Evolutionary conservation across 345 rosid species (phyloP), one percentile per base, ranked within the genome.

Genomic region (Eucalyptus erythrocorys): DNA sequence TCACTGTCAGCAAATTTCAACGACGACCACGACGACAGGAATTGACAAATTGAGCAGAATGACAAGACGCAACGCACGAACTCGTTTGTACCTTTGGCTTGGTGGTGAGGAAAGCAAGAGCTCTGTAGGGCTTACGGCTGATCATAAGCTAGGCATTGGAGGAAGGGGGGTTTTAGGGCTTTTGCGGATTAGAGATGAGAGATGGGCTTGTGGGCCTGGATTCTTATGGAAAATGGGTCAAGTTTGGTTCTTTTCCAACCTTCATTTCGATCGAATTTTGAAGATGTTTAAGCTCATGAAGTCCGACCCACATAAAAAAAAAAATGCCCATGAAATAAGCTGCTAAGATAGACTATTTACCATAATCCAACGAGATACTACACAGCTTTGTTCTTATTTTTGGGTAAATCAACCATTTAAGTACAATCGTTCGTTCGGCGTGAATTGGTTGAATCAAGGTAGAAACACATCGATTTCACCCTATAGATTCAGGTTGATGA

Each of bases 381-480:
- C 24, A 51, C 24, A 51, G 24, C 24, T 5, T 6, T 13, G 14
- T 71, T 37, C 82, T 71, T 37, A 10, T 19, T 37, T 37, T 37
- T 19, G 82, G 82, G 45, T 5, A 21, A 21, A 71, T 37, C 3
- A 0, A 2, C 13, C 27, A 8, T 71, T 21, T 71, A 19, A 9
- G 27, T 37, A 21, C 27, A 19, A 6, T 12, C 7, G 15, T 40
- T 21, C 3, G 27, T 76, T 19, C 8, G 0, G 13, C 1, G 81
- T 10, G 11, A 34, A 37, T 37, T 10, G 26, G 27, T 21, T 19
- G 26, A 10, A 71, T 71, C 8, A 21, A 10, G 11, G 22, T 37
- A 30, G 26, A 27, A 37, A 4, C 7, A 3, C 0, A 8, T 19
- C 1, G 8, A 10, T 19, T 21, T 37, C 27, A 6, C 17, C 43